Conservation (phyloP, 768 basidiomycete genomes). For the Phlebiopsis gigantea region DNA sequence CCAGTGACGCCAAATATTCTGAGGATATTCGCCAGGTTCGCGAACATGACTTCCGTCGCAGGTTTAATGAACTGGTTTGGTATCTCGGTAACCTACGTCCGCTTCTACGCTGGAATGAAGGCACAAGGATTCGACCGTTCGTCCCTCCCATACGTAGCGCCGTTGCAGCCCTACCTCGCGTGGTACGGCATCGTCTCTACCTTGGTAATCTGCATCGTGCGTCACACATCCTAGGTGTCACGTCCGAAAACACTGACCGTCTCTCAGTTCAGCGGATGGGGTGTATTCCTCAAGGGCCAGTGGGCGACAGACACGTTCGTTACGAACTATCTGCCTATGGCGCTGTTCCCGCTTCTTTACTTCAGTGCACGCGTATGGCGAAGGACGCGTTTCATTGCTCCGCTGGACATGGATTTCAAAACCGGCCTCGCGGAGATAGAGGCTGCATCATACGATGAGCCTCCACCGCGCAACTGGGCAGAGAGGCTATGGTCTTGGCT, state of each 20-base stretch:
- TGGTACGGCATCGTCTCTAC: slow-evolving; percentile 37
- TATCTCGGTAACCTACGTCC: slow-evolving; percentile 44
- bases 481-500: slow-evolving; percentile 31
- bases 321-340: slow-evolving; percentile 37
- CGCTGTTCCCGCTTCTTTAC: slow-evolving; percentile 44
- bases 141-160: slow-evolving; percentile 64
- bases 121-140: slow-evolving; percentile 71
- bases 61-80: slow-evolving; percentile 43
- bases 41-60: slow-evolving; percentile 50
- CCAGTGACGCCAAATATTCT: not conserved
- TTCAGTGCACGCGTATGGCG: slow-evolving; percentile 20
- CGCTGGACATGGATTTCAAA: slow-evolving; percentile 40
- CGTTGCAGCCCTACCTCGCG: slow-evolving; percentile 69
- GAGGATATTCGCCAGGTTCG: slow-evolving; percentile 7
- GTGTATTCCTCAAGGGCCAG: slow-evolving; percentile 33
- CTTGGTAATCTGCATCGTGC: slow-evolving; percentile 56
- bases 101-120: slow-evolving; percentile 79
- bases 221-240: slow-evolving; percentile 18
- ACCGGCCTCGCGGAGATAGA: slow-evolving; percentile 33
- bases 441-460: slow-evolving; percentile 30
- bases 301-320: slow-evolving; percentile 36
- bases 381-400: slow-evolving; percentile 10
- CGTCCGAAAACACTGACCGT: not conserved
- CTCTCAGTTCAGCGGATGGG: slow-evolving; percentile 34
- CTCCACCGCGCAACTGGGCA: slow-evolving; percentile 26